Percentiles rank a stretch among this genome's conserved stretches.
phyloP scores from a whole-genome alignment of 1,284 basidiomycete genomes.

The Ganoderma lingzhi region DNA sequence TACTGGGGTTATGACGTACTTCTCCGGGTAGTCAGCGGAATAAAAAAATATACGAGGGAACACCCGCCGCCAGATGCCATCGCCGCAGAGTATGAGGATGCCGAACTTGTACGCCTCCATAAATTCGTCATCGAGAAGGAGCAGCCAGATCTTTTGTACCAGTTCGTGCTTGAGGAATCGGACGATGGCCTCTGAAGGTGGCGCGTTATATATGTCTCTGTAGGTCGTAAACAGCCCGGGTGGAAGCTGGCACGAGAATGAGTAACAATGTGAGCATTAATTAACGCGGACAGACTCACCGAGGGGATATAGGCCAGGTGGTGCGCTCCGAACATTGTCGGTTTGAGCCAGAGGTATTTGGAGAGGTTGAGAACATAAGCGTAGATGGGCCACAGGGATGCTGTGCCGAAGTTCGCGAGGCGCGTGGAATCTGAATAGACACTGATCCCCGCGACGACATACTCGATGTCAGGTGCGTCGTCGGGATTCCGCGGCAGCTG shows the following conservation, averaged over 20 bases:
- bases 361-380: constrained; percentile 29
- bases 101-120: constrained; percentile 6
- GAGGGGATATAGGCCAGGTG: no score
- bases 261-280: no score
- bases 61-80: constrained; percentile 5
- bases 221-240: no score
- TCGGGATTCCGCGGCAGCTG: constrained; percentile 10
- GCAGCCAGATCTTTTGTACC: constrained; percentile 36
- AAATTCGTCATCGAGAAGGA: constrained; percentile 36
- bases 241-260: no score
- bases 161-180: constrained; percentile 38
- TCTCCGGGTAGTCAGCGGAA: constrained; percentile 17
- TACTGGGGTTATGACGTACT: constrained; percentile 4
- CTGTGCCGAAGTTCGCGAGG: constrained; percentile 27
- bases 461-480: constrained; percentile 26
- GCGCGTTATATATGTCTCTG: no score
- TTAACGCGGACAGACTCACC: no score
- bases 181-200: no score
- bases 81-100: not conserved
- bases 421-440: constrained; percentile 31
- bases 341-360: no score
- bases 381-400: constrained; percentile 29
- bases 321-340: no score
- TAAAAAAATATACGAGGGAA: constrained; percentile 13
- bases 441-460: constrained; percentile 30